phyloP scores from a whole-genome alignment of 805 yeast genomes.

The Tetrapisispora nanseiensis region DNA sequence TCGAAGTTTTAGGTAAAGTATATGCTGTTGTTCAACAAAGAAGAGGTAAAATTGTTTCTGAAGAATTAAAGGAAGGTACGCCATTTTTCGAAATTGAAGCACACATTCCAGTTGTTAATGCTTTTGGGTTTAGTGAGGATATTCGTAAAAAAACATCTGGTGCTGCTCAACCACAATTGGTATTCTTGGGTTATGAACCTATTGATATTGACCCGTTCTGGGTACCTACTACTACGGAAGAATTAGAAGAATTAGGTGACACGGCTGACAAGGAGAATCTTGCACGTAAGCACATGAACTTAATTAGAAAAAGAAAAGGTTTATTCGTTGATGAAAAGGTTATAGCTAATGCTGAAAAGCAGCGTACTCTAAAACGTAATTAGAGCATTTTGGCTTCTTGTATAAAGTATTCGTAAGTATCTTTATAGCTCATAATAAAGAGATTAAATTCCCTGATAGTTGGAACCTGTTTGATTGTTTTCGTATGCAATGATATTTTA shows the following conservation, averaged over 20 bases:
- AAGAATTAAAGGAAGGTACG: constrained; percentile 97
- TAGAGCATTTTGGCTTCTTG: constrained; percentile 14
- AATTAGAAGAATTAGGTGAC: constrained; percentile 86
- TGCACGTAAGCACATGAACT: constrained; percentile 79
- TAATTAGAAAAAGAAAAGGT: constrained; percentile 78
- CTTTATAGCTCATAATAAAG: too few relatives aligned
- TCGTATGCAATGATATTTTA: neutral
- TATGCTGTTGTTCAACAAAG: constrained; percentile 88
- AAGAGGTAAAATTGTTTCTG: constrained; percentile 75
- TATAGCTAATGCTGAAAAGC: constrained; percentile 87
- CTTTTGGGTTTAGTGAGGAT: constrained; percentile 94
- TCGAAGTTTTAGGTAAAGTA: constrained; percentile 91
- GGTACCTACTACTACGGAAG: constrained; percentile 98
- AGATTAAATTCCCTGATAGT: too few relatives aligned
- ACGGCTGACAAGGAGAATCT: constrained; percentile 85
- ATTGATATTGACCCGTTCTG: constrained; percentile 94
- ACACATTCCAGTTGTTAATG: constrained; percentile 83
- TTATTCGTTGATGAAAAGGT: constrained; percentile 83
- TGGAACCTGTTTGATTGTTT: too few relatives aligned
- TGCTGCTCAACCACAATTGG: constrained; percentile 92
- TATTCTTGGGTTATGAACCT: constrained; percentile 78
- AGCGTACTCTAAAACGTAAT: constrained; percentile 74
- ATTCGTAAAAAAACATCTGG: constrained; percentile 90
- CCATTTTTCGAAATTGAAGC: constrained; percentile 88
- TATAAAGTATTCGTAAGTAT: neutral